Evolutionary conservation across 1,284 basidiomycete genomes (phyloP), one percentile per base, ranked within the genome.

Genomic region (Apiotrichum domesticum): DNA sequence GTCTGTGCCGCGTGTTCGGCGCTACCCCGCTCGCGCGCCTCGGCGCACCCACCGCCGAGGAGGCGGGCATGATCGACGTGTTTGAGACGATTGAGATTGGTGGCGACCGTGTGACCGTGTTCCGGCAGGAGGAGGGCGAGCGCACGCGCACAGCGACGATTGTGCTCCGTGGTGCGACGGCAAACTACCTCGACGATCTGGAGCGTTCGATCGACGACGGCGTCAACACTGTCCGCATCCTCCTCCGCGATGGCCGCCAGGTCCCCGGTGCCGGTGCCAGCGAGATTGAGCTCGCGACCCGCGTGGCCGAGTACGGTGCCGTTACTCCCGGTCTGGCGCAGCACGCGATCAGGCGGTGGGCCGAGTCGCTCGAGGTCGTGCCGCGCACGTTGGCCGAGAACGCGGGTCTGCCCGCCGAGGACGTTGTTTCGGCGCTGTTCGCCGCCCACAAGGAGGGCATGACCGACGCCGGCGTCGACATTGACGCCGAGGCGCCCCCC

Each of bases 31-130:
- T 99, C 50, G 95, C 96, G 4, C 87, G 96, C 46, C 82, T 98
- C 58, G 96, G 96, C 56, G 90, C 94, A 0, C 95, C 96, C 2
- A 95, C 91, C 15, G 84, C 93, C 0, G 96, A 99, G 76, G 96
- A 99, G 79, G 92, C 91, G 6, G 96, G 96, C 40, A 87, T 82
- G 70, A 85, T 97, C 63, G 95, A 98, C 73, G 82, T 96, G 32
- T 88, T 98, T 70, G 94, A 98, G 81, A 91, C 89, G 39, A 86
- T 87, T 59, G 96, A 99, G 77, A 89, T 98, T 66, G 96, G 96
- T 46, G 96, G 96, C 6, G 96, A 99, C 78, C 87, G 95, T 51
- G 96, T 98, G 40, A 98, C 94, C 1, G 94, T 98, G 0, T 85
- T 99, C 65, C 83, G 95, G 45, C 96, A 98, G 75, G 79, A 80